These are phyloP conservation scores for Cyberlindnera maclurae DNA, from an alignment of 805 yeast genomes.

Conservation along the genomic window DNA sequence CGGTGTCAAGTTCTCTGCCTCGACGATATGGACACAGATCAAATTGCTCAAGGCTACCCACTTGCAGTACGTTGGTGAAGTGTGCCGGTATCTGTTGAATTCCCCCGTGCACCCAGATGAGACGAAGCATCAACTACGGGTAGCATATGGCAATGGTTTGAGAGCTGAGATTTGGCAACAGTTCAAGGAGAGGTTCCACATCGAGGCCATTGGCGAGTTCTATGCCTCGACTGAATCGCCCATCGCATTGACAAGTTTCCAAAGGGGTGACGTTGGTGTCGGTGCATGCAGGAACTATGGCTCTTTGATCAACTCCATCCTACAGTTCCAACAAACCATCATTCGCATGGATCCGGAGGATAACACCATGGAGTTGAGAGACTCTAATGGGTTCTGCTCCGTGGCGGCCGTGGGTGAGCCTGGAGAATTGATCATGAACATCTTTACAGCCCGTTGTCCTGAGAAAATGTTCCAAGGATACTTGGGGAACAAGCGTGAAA, in stretches of 20 bases:
- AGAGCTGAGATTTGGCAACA: conserved; percentile 83
- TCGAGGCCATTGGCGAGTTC: conserved; percentile 77
- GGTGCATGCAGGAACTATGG: conserved; percentile 89
- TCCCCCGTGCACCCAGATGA: conserved; percentile 64
- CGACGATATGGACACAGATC: conserved; percentile 87
- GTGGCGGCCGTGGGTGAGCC: conserved; percentile 55
- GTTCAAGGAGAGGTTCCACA: conserved; percentile 70
- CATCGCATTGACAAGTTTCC: conserved; percentile 75
- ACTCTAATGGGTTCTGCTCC: conserved; percentile 58
- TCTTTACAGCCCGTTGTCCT: conserved; percentile 55
- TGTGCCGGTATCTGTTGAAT: conserved; percentile 76
- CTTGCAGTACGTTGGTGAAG: conserved; percentile 92
- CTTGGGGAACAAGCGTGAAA: conserved; percentile 70
- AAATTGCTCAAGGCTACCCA: conserved; percentile 65
- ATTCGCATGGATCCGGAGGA: conserved; percentile 79
- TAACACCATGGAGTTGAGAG: conserved; percentile 61
- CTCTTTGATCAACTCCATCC: conserved; percentile 41
- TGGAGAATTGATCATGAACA: conserved; percentile 81
- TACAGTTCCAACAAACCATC: conserved; percentile 48
- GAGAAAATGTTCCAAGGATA: conserved; percentile 85
- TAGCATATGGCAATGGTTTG: conserved; percentile 88
- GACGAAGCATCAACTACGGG: conserved; percentile 46
- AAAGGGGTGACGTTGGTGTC: conserved; percentile 69
- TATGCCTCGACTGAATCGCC: conserved; percentile 94
- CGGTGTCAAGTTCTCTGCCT: conserved; percentile 75